Conservation (phyloP, 768 basidiomycete genomes). For the Mycena chlorophos region DNA sequence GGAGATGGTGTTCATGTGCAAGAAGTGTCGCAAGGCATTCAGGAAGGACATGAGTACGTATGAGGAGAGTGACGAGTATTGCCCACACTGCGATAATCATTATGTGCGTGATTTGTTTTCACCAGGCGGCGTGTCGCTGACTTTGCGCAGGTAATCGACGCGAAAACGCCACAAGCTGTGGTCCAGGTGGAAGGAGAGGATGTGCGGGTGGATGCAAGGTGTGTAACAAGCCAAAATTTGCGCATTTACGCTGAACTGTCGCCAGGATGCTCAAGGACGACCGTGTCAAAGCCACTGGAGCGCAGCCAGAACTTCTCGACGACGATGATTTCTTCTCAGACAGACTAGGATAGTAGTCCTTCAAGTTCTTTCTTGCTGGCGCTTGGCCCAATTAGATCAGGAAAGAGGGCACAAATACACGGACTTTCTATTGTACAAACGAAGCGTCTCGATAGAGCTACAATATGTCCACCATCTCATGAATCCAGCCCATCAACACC, state of each 20-base stretch:
- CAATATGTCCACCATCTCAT: slow-evolving; percentile 48
- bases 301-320: slow-evolving; percentile 65
- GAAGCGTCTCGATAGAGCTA: too few relatives aligned
- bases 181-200: slow-evolving; percentile 91
- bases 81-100: slow-evolving; percentile 97
- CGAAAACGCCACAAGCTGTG: slow-evolving; percentile 85
- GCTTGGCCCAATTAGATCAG: too few relatives aligned
- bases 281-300: slow-evolving; percentile 53
- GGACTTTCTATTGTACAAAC: too few relatives aligned
- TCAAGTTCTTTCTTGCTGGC: too few relatives aligned
- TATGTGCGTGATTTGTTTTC: slow-evolving; percentile 68
- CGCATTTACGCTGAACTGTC: neutral
- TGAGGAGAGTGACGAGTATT: slow-evolving; percentile 97
- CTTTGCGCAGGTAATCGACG: slow-evolving; percentile 76
- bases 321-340: slow-evolving; percentile 47
- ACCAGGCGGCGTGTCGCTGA: neutral
- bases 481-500: slow-evolving; percentile 55
- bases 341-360: too few relatives aligned
- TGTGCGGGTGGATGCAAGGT: slow-evolving; percentile 84
- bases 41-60: slow-evolving; percentile 90
- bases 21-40: slow-evolving; percentile 94
- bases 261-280: slow-evolving; percentile 88
- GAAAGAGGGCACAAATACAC: too few relatives aligned
- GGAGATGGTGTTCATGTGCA: slow-evolving; percentile 85
- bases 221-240: slow-evolving; percentile 25